These are phyloP conservation scores for Pseudopithomyces maydicus DNA, from an alignment of 2,329 filamentous ascomycete species.

Conservation along the genomic window DNA sequence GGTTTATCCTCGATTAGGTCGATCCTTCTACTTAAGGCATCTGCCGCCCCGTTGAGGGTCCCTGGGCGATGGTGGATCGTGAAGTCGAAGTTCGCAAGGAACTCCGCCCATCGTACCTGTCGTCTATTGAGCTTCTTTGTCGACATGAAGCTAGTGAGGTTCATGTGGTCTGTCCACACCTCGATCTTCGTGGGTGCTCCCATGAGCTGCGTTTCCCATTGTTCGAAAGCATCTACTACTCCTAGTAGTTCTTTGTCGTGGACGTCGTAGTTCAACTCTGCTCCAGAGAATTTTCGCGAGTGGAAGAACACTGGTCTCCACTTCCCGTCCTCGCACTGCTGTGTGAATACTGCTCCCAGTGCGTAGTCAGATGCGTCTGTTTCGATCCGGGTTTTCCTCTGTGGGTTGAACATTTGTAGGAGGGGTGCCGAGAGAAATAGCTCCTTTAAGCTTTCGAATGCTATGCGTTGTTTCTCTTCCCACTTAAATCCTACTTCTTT, in stretches of 20 bases:
- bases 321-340: slow-evolving; percentile 17
- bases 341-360: background rate
- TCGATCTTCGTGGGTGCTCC: background rate
- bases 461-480: background rate
- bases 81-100: background rate
- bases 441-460: too few relatives aligned
- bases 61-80: background rate
- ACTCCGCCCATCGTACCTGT: background rate
- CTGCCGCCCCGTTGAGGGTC: background rate
- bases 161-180: background rate
- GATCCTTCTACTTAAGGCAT: background rate
- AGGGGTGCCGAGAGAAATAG: background rate
- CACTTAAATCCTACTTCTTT: background rate
- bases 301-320: slow-evolving; percentile 23
- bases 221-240: background rate
- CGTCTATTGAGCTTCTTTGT: background rate
- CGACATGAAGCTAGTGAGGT: background rate
- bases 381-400: background rate
- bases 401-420: background rate
- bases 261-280: slow-evolving; percentile 15
- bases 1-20: background rate
- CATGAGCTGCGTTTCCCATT: background rate
- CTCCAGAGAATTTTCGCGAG: slow-evolving; percentile 13
- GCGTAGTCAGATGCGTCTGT: slow-evolving; percentile 5
- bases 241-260: slow-evolving; percentile 14